Conservation (phyloP, 31 red algal species). For the Endocladia muricata region DNA sequence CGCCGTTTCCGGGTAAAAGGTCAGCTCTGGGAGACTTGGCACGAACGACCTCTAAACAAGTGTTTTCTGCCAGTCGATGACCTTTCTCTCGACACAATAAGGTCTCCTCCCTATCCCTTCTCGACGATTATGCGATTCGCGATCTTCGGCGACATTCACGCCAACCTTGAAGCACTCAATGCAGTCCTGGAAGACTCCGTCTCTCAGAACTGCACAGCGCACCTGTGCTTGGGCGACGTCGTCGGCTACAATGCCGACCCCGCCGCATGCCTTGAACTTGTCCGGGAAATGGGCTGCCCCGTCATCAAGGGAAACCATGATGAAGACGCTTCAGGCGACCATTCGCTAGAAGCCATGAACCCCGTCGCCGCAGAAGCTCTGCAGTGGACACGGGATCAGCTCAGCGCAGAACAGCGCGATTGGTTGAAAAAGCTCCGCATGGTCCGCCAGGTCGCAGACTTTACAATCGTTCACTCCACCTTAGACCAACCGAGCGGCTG, state of each 20-base stretch:
- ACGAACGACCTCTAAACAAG: no score
- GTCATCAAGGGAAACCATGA: constrained; percentile 12
- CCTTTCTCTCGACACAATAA: no score
- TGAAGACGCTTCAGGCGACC: constrained; percentile 6
- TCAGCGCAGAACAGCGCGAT: no score
- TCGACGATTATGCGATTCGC: constrained; percentile 2
- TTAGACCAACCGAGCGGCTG: not conserved
- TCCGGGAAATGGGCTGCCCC: not conserved
- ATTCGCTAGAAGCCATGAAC: no score
- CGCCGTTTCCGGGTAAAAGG: no score
- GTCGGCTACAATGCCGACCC: constrained; percentile 17
- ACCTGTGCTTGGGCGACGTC: constrained; percentile 1
- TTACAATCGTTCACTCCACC: constrained; percentile 5
- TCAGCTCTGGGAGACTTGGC: no score
- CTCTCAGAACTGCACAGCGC: not conserved
- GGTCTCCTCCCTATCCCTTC: no score
- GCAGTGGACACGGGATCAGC: no score
- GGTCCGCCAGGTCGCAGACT: no score
- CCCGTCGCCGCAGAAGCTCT: no score
- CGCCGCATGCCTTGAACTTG: not conserved
- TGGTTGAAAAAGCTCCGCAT: no score
- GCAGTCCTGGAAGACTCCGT: not conserved
- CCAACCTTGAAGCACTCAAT: not conserved
- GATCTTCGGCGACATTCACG: constrained; percentile 7
- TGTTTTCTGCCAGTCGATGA: no score